phyloP scores from a whole-genome alignment of 768 basidiomycete genomes.

The Mycena crocata region DNA sequence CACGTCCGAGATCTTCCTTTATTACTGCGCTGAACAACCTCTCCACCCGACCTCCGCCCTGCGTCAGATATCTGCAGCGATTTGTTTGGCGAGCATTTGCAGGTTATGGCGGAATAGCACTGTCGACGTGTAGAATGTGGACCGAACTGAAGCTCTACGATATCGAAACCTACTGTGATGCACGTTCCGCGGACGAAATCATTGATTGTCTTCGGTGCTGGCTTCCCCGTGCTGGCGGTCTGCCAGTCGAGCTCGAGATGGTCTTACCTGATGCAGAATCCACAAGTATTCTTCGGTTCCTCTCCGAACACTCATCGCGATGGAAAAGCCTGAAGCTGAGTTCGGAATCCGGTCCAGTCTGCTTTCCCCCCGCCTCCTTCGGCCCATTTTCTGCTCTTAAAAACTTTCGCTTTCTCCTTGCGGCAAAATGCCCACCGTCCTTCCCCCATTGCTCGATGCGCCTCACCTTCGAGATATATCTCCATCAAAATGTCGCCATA shows the following conservation, averaged over 20 bases:
- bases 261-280: background rate
- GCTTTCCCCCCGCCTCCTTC: background rate
- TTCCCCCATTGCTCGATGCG: background rate
- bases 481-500: background rate
- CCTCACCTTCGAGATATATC: background rate
- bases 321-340: background rate
- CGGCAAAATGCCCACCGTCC: background rate
- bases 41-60: background rate
- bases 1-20: constrained; percentile 1
- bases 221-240: constrained; percentile 8
- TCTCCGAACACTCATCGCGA: background rate
- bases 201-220: background rate
- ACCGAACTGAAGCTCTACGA: too few relatives aligned
- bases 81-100: constrained; percentile 10
- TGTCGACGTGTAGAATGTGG: constrained; percentile 2
- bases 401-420: background rate
- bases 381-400: constrained; percentile 3
- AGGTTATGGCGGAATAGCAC: constrained; percentile 4
- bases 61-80: background rate
- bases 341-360: constrained; percentile 1
- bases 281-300: background rate
- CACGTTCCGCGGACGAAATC: too few relatives aligned
- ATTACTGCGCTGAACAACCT: background rate
- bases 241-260: background rate
- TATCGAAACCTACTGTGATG: too few relatives aligned